Percentiles rank a stretch among this genome's conserved stretches.
Conservation (phyloP, 2,329 filamentous ascomycete genomes). For the Sordariomycetes sp. region DNA sequence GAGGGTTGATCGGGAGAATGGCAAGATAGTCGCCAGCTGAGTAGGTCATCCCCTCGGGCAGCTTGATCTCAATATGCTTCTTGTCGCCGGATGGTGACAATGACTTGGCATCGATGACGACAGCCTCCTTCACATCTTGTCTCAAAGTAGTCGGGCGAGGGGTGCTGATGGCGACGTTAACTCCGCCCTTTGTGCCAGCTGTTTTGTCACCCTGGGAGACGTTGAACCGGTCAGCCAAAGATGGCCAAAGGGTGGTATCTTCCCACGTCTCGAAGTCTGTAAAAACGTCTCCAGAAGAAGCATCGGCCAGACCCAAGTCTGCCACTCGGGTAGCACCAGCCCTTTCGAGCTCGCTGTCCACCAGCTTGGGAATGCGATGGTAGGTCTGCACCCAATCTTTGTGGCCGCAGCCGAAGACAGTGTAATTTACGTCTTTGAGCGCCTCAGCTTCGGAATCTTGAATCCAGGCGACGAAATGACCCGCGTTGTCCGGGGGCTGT, state of each 20-base stretch:
- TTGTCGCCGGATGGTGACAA: slow-evolving; percentile 37
- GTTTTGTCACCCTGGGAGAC: slow-evolving; percentile 19
- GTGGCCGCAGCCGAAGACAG: slow-evolving; percentile 59
- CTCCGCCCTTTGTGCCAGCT: slow-evolving; percentile 13
- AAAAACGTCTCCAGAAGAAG: slow-evolving; percentile 49
- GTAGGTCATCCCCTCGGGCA: slow-evolving; percentile 54
- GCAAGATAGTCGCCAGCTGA: slow-evolving; percentile 63
- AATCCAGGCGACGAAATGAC: slow-evolving; percentile 56
- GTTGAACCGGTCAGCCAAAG: slow-evolving; percentile 33
- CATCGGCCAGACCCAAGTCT: slow-evolving; percentile 43
- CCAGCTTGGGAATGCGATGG: slow-evolving; percentile 49
- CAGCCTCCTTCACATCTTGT: slow-evolving; percentile 49
- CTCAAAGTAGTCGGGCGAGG: slow-evolving; percentile 45
- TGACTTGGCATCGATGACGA: slow-evolving; percentile 40
- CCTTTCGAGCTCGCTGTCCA: slow-evolving; percentile 37
- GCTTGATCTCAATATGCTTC: slow-evolving; percentile 49
- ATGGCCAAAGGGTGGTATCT: slow-evolving; percentile 37
- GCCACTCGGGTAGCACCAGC: slow-evolving; percentile 14
- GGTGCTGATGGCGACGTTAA: slow-evolving; percentile 35
- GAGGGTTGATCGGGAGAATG: slow-evolving; percentile 57
- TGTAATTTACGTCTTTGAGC: slow-evolving; percentile 47
- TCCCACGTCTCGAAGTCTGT: slow-evolving; percentile 54
- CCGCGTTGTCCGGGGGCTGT: slow-evolving; percentile 59
- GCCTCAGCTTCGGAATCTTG: slow-evolving; percentile 35
- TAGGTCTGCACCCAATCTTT: slow-evolving; percentile 48